phyloP scores from a whole-genome alignment of 2,329 filamentous ascomycete species.

The Dendryphion nanum region DNA sequence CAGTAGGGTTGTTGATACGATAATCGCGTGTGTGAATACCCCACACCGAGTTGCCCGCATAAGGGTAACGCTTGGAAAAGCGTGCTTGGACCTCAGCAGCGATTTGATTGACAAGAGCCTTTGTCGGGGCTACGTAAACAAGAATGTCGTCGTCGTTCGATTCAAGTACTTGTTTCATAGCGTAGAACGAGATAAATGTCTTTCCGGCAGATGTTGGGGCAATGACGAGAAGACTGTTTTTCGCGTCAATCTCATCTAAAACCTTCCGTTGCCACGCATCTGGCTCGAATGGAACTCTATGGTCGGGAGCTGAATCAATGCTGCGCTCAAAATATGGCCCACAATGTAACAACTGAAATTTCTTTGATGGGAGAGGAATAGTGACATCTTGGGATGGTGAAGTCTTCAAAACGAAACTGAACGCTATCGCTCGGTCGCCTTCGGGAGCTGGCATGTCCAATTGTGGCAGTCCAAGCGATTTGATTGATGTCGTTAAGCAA shows the following conservation, averaged over 20 bases:
- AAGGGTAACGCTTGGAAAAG: slow-evolving; percentile 65
- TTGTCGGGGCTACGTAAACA: slow-evolving; percentile 78
- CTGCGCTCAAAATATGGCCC: slow-evolving; percentile 75
- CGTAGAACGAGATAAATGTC: slow-evolving; percentile 82
- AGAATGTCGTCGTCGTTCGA: slow-evolving; percentile 67
- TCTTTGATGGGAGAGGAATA: slow-evolving; percentile 44
- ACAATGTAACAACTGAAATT: slow-evolving; percentile 67
- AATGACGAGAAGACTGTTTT: slow-evolving; percentile 71
- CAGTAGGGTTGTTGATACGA: slow-evolving; percentile 68
- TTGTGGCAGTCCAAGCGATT: slow-evolving; percentile 40
- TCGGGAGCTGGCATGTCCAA: slow-evolving; percentile 28
- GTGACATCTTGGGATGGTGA: slow-evolving; percentile 24
- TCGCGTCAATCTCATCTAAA: slow-evolving; percentile 68
- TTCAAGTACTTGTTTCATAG: slow-evolving; percentile 73
- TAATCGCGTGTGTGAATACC: slow-evolving; percentile 76
- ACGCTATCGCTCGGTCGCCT: slow-evolving; percentile 44
- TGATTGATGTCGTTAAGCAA: slow-evolving; percentile 36
- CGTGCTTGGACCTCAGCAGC: slow-evolving; percentile 74
- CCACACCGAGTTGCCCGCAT: slow-evolving; percentile 66
- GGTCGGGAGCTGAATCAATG: slow-evolving; percentile 66
- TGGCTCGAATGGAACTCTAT: slow-evolving; percentile 69
- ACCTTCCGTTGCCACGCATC: slow-evolving; percentile 76
- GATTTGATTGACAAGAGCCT: slow-evolving; percentile 80
- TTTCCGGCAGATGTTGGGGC: slow-evolving; percentile 79
- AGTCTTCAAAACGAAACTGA: slow-evolving; percentile 35